Percentiles rank a stretch among this genome's conserved stretches.
phyloP scores from a whole-genome alignment of 2,329 filamentous ascomycete species.

The Volutella citrinella region DNA sequence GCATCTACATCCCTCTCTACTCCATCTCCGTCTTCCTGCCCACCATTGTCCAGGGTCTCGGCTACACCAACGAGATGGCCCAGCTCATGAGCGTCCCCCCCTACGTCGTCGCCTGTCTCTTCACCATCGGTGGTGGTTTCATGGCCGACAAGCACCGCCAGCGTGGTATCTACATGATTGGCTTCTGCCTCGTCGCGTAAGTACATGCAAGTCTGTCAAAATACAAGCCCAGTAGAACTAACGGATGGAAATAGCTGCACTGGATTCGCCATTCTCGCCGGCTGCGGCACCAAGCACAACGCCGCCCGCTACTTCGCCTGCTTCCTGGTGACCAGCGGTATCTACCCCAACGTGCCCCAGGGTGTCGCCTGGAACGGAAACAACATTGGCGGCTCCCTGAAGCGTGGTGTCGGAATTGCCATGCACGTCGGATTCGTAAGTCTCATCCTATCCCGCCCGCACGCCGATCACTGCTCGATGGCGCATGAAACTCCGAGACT shows the following conservation, averaged over 20 bases:
- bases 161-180: slow-evolving; percentile 37
- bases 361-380: slow-evolving; percentile 58
- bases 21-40: slow-evolving; percentile 37
- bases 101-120: slow-evolving; percentile 35
- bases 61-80: slow-evolving; percentile 34
- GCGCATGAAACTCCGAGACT: slow-evolving; percentile 4
- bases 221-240: slow-evolving; percentile 1
- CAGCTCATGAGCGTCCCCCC: slow-evolving; percentile 39
- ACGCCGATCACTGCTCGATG: slow-evolving; percentile 4
- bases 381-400: slow-evolving; percentile 54
- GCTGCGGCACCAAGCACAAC: slow-evolving; percentile 31
- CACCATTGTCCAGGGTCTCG: slow-evolving; percentile 34
- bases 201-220: slow-evolving; percentile 11
- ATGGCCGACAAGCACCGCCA: slow-evolving; percentile 38
- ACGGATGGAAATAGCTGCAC: too few relatives aligned
- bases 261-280: slow-evolving; percentile 32
- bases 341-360: slow-evolving; percentile 54
- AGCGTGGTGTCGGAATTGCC: slow-evolving; percentile 53
- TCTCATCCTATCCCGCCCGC: slow-evolving; percentile 5
- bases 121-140: slow-evolving; percentile 38
- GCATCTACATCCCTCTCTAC: slow-evolving; percentile 43
- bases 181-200: slow-evolving; percentile 34
- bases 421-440: slow-evolving; percentile 49
- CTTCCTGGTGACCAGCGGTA: slow-evolving; percentile 38
- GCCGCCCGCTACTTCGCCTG: slow-evolving; percentile 46